Percentiles rank a stretch among this genome's conserved stretches.
These are phyloP conservation scores for Verticillium klebahnii DNA, from an alignment of 2,329 filamentous ascomycete genomes.

Conservation along the genomic window DNA sequence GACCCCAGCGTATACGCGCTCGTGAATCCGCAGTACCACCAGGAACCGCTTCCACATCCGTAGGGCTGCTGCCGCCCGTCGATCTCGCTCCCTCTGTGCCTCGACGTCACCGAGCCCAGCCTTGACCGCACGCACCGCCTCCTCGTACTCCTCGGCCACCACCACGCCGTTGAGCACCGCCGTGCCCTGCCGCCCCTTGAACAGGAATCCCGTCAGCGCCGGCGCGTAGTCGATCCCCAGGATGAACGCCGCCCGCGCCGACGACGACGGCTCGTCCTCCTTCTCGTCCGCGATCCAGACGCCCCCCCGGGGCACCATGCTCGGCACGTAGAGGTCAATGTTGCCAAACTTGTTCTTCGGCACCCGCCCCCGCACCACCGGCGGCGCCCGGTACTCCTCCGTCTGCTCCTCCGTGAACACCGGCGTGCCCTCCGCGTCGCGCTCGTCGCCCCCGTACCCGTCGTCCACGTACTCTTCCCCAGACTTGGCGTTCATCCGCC, in stretches of 20 bases:
- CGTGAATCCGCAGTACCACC: conserved; percentile 69
- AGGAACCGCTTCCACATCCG: conserved; percentile 66
- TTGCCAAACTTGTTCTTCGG: conserved; percentile 94
- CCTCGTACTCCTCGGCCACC: conserved; percentile 65
- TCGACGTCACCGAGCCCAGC: conserved; percentile 62
- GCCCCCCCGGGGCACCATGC: conserved; percentile 83
- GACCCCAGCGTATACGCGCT: conserved; percentile 63
- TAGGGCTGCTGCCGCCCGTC: conserved; percentile 67
- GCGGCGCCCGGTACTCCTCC: conserved; percentile 68
- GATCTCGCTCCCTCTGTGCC: conserved; percentile 61
- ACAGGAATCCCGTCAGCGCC: conserved; percentile 85
- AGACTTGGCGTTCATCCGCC: conserved; percentile 30
- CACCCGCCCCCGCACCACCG: conserved; percentile 68
- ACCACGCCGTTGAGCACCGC: conserved; percentile 77
- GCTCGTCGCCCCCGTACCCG: conserved; percentile 38
- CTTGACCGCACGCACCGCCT: conserved; percentile 68
- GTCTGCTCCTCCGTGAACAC: conserved; percentile 63
- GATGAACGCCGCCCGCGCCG: conserved; percentile 66
- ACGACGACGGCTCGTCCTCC: conserved; percentile 39
- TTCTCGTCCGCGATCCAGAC: conserved; percentile 56
- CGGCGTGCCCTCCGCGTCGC: conserved; percentile 46
- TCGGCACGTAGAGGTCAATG: conserved; percentile 86
- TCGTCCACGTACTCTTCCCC: conserved; percentile 23
- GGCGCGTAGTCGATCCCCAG: conserved; percentile 82
- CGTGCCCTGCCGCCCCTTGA: conserved; percentile 80